phyloP scores from a whole-genome alignment of 1,284 basidiomycete species.

The Ustilago tritici region DNA sequence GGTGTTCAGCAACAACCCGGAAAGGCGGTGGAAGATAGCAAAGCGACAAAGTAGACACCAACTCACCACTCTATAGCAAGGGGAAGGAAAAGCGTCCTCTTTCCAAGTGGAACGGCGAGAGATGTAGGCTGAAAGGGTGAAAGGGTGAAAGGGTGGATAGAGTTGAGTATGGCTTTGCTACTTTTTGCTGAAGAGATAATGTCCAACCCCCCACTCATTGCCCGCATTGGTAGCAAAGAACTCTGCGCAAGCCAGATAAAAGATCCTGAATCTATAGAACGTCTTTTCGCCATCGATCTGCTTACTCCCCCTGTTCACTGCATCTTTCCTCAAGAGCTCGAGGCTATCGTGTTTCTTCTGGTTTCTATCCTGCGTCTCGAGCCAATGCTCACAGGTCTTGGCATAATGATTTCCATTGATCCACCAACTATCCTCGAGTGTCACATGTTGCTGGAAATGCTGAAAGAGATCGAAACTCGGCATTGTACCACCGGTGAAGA shows the following conservation, averaged over 20 bases:
- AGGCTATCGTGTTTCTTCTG: constrained; percentile 70
- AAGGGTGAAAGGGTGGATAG: no score
- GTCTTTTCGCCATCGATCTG: constrained; percentile 75
- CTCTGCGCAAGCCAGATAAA: constrained; percentile 82
- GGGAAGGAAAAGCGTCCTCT: no score
- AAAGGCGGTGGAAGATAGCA: background rate
- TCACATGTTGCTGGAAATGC: constrained; percentile 78
- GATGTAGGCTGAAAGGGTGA: no score
- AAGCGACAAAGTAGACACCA: no score
- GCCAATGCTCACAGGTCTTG: constrained; percentile 79
- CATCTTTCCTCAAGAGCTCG: constrained; percentile 42
- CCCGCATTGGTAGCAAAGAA: constrained; percentile 78
- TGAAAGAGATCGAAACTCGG: constrained; percentile 75
- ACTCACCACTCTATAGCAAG: no score
- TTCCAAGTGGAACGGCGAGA: no score
- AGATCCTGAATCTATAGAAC: constrained; percentile 79
- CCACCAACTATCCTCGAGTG: constrained; percentile 74
- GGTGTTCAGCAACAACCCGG: constrained; percentile 5
- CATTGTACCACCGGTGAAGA: constrained; percentile 76
- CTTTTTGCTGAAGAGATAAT: constrained; percentile 72
- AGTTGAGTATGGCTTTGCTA: background rate
- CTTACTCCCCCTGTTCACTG: constrained; percentile 56
- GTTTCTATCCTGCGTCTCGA: constrained; percentile 77
- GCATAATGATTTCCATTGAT: constrained; percentile 78
- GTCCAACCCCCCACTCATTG: constrained; percentile 77